Conservation (phyloP, 2,329 filamentous ascomycete species). For the Colletotrichum gloeosporioides region DNA sequence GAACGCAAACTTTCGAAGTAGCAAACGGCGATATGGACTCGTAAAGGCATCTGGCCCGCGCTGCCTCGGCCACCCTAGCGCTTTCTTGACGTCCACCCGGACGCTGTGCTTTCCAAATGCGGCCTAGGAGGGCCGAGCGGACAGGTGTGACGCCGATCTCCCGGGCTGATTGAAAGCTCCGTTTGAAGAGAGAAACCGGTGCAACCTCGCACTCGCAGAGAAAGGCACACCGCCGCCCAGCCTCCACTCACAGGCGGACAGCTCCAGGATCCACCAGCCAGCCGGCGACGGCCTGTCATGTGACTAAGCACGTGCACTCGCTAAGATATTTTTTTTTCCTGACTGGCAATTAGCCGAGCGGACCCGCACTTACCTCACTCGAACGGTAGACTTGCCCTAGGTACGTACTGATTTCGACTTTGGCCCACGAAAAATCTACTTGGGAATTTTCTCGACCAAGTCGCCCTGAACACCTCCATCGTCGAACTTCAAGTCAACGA, state of each 20-base stretch:
- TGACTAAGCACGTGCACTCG: not conserved
- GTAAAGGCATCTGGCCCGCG: slow-evolving; percentile 16
- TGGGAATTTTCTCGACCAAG: slow-evolving; percentile 20
- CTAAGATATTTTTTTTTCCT: not conserved
- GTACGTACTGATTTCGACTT: slow-evolving; percentile 32
- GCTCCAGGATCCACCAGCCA: not conserved
- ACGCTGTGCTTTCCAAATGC: slow-evolving; percentile 12
- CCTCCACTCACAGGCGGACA: not conserved
- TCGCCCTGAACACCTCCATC: slow-evolving; percentile 26
- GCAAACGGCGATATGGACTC: slow-evolving; percentile 15
- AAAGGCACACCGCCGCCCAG: not conserved
- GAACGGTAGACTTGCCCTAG: slow-evolving; percentile 25
- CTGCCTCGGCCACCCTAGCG: slow-evolving; percentile 9
- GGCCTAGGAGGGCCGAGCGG: slow-evolving; percentile 15
- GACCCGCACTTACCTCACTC: not conserved
- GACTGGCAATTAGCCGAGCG: not conserved
- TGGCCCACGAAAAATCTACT: not conserved
- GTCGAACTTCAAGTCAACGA: slow-evolving; percentile 24
- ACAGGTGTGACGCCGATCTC: slow-evolving; percentile 14
- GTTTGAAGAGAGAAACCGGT: slow-evolving; percentile 2
- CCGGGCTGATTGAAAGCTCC: slow-evolving; percentile 9
- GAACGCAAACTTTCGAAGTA: slow-evolving; percentile 9
- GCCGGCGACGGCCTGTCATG: not conserved
- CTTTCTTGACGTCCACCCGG: not conserved
- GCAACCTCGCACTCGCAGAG: not conserved